These are phyloP conservation scores for Globisporangium acanthophoron DNA, from an alignment of 352 stramenopile species.

Conservation along the genomic window DNA sequence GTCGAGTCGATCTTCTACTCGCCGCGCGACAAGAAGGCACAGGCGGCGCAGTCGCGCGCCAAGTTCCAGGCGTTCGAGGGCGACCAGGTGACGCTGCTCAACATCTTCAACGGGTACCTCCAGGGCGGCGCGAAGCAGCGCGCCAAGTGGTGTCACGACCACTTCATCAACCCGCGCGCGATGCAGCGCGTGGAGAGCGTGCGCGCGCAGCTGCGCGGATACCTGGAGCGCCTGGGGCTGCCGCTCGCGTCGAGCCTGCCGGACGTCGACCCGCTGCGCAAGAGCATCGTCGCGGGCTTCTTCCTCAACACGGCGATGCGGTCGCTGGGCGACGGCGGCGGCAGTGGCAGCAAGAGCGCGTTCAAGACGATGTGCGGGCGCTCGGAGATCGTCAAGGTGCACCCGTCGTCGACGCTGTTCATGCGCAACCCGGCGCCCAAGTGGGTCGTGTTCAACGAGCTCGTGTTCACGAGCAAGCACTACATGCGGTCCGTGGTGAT, in stretches of 20 bases:
- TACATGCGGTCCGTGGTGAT: constrained; percentile 86
- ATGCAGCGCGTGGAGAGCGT: constrained; percentile 86
- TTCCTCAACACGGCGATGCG: constrained; percentile 88
- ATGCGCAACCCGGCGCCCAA: constrained; percentile 85
- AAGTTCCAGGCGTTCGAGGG: constrained; percentile 80
- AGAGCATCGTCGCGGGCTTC: constrained; percentile 85
- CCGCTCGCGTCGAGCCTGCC: constrained; percentile 64
- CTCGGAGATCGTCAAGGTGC: constrained; percentile 83
- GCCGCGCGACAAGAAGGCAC: constrained; percentile 76
- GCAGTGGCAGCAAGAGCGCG: constrained; percentile 53
- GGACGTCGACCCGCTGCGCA: constrained; percentile 79
- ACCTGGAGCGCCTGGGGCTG: constrained; percentile 67
- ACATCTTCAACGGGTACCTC: constrained; percentile 75
- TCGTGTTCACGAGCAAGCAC: constrained; percentile 90
- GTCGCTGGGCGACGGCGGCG: constrained; percentile 65
- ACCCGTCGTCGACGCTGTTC: constrained; percentile 86
- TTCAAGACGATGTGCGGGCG: constrained; percentile 84
- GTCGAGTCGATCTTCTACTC: constrained; percentile 90
- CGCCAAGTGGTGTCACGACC: constrained; percentile 83
- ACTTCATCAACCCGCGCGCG: constrained; percentile 81
- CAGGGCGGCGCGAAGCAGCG: constrained; percentile 73
- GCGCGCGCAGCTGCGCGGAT: constrained; percentile 57
- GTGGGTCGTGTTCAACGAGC: constrained; percentile 86
- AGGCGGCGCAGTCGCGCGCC: constrained; percentile 71
- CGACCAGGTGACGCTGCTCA: constrained; percentile 82